Percentiles rank a stretch among this genome's conserved stretches.
Evolutionary conservation across 331 rosid species (phyloP).

Genomic region (Quercus lobata): DNA sequence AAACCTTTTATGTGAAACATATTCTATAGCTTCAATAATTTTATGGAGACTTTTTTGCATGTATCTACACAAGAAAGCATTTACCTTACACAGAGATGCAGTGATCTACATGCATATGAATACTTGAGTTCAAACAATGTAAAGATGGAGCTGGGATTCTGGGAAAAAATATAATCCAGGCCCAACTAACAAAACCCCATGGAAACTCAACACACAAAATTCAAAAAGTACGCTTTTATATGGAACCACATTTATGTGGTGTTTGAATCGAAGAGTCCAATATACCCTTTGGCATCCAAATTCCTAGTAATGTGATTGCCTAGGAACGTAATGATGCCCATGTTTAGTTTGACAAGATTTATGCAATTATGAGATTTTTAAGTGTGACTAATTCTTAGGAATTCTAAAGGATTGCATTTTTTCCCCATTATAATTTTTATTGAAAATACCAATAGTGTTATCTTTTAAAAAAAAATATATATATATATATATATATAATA

Average conservation of each 20-base stretch:
- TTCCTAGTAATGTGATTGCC: too few species aligned
- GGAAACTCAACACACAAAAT: neutral
- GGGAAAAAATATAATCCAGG: neutral
- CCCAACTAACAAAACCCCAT: neutral
- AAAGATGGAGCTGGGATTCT: neutral
- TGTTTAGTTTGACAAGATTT: too few species aligned
- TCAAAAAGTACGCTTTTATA: neutral
- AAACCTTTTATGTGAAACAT: neutral
- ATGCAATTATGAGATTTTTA: too few species aligned
- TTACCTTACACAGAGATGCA: neutral
- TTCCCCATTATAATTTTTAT: too few species aligned
- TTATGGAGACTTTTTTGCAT: neutral
- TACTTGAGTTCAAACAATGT: neutral
- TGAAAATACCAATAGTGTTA: too few species aligned
- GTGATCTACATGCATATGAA: neutral
- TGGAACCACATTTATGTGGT: neutral
- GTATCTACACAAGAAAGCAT: neutral
- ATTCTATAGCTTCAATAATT: neutral
- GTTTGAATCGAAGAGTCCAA: too few species aligned
- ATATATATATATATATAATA: too few species aligned
- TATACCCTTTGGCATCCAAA: too few species aligned
- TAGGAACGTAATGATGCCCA: too few species aligned
- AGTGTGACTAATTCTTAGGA: too few species aligned
- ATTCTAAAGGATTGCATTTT: too few species aligned
- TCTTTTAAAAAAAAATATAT: too few species aligned